These are phyloP conservation scores for Panus rudis DNA, from an alignment of 768 basidiomycete species.

Conservation along the genomic window DNA sequence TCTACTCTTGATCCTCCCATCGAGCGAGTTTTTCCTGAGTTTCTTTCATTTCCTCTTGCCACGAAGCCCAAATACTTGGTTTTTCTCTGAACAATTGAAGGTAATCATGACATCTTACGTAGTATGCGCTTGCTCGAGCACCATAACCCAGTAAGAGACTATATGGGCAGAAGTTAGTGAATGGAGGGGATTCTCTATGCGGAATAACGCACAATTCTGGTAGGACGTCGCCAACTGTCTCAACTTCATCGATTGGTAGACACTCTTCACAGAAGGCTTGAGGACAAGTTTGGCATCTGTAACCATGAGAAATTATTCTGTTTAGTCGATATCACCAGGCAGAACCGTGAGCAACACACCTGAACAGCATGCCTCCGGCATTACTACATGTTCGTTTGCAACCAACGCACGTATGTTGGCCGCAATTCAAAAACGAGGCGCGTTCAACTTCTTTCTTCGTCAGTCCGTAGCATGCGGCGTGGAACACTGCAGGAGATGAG, in stretches of 20 bases:
- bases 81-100: slow-evolving; percentile 29
- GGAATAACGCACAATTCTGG: slow-evolving; percentile 47
- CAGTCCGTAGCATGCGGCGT: slow-evolving; percentile 40
- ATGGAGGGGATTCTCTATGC: not conserved
- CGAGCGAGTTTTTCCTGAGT: slow-evolving; percentile 27
- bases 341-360: slow-evolving; percentile 27
- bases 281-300: slow-evolving; percentile 53
- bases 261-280: slow-evolving; percentile 59
- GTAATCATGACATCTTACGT: slow-evolving; percentile 46
- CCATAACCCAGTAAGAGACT: slow-evolving; percentile 38
- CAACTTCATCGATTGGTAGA: slow-evolving; percentile 41
- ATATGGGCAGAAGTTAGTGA: slow-evolving; percentile 1
- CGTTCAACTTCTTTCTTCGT: slow-evolving; percentile 23
- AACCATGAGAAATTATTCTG: not conserved
- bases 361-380: slow-evolving; percentile 52
- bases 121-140: slow-evolving; percentile 32
- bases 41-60: slow-evolving; percentile 36
- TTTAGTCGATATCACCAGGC: not conserved
- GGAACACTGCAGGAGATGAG: slow-evolving; percentile 38
- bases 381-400: slow-evolving; percentile 40
- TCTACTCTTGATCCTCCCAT: slow-evolving; percentile 2
- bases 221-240: slow-evolving; percentile 44
- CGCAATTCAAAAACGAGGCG: slow-evolving; percentile 27
- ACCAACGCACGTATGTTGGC: slow-evolving; percentile 42
- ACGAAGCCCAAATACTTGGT: slow-evolving; percentile 32